Base-by-base conservation (phyloP, 1,139 yeast genomes). In the Yamadazyma spencermartinsiae region DNA sequence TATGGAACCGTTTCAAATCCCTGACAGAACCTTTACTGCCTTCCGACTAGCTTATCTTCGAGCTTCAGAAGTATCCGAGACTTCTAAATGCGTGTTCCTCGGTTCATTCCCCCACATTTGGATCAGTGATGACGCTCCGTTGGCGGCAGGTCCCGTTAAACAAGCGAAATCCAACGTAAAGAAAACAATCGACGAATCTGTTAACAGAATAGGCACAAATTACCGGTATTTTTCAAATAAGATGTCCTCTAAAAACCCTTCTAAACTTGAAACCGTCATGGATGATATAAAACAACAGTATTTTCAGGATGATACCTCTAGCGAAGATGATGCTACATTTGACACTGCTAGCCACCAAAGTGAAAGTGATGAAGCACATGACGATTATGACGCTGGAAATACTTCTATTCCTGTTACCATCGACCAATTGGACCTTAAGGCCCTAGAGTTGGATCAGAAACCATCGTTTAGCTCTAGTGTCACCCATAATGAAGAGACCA, bases 31-130 rank as follows among this genome's bases (percentile, higher is more conserved):
- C 3, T 82, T 77, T 58, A 82, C 90, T 0, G 87, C 89, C 0
- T 74, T 74, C 43, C 66, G 88, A 40, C 63, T 88, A 29, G 63
- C 73, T 27, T 79, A 80, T 53, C 69, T 79, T 11, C 63, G 72
- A 2, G 72, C 86, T 0, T 46, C 58, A 6, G 75, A 76, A 34
- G 57, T 86, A 6, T 69, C 80, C 28, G 63, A 66, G 17, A 65
- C 70, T 9, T 70, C 87, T 0, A 63, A 72, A 34, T 70, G 76
- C 5, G 54, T 76, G 2, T 62, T 86, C 16, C 53, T 88, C 2
- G 96, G 96, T 0, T 72, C 75, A 0, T 59, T 83, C 2, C 95
- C 96, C 0, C 60, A 63, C 15, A 63, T 76, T 14, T 86, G 94
- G 94, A 56, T 72, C 31, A 55, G 65, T 34, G 53, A 59, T 54